Evolutionary conservation across 148 eudicot genomes (phyloP), one percentile per base, ranked within the genome.

Genomic region (Camellia sinensis): DNA sequence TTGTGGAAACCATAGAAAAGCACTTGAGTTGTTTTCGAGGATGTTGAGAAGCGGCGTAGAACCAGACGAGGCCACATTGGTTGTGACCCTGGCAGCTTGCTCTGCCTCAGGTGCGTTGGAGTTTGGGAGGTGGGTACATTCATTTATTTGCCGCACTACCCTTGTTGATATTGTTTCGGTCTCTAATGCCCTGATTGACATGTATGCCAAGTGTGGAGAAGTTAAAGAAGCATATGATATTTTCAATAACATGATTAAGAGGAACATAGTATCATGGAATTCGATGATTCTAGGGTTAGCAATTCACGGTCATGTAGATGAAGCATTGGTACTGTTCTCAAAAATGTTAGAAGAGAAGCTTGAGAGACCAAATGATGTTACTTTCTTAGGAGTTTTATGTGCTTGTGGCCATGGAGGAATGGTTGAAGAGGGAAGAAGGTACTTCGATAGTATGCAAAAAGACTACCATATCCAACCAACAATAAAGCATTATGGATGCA

Each of bases 201-300:
- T 91, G 94, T 89, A 89, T 75, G 81, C 84, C 6, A 89, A 89
- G 75, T 89, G 92, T 75, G 94, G 92, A 37, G 78, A 52, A 5
- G 61, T 89, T 57, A 77, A 86, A 52, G 86, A 83, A 77, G 90
- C 88, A 7, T 63, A 60, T 40, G 74, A 74, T 66, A 64, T 80
- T 1, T 91, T 89, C 48, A 62, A 65, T 53, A 71, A 62, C 18
- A 88, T 88, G 87, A 77, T 61, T 68, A 79, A 86, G 75, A 85
- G 86, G 82, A 89, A 86, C 78, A 80, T 85, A 41, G 88, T 87
- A 71, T 83, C 91, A 5, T 91, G 94, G 91, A 91, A 88, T 84
- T 77, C 87, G 18, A 68, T 88, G 84, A 88, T 89, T 74, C 52
- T 83, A 1, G 87, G 83, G 45, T 83, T 85, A 53, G 87, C 87